A percentile compares a stretch with the other conserved stretches of the same genome.
These are phyloP conservation scores for Tagetes patula DNA, from an alignment of 129 eudicot species.

Conservation along the genomic window DNA sequence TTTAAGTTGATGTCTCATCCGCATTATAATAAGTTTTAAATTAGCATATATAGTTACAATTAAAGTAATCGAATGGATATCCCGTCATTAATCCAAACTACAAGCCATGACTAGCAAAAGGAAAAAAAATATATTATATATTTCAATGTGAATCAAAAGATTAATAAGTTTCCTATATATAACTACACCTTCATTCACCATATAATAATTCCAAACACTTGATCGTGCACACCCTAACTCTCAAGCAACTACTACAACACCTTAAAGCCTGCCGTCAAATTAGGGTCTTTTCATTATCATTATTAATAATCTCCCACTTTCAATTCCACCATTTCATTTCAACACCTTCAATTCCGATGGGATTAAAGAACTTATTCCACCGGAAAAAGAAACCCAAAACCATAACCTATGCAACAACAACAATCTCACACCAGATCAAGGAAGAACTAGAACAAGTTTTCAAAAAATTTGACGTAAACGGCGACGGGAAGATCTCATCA, in stretches of 20 bases:
- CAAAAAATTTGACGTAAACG: constrained; percentile 60
- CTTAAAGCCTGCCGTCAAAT: constrained; percentile 21
- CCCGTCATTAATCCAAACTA: no score
- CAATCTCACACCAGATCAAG: constrained; percentile 27
- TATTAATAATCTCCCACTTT: not conserved
- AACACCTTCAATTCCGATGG: constrained; percentile 30
- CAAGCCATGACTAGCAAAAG: no score
- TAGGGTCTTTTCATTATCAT: not conserved
- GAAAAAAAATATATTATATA: not conserved
- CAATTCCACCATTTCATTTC: constrained; percentile 1
- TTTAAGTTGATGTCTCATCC: no score
- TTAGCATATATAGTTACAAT: no score
- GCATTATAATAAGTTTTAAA: no score
- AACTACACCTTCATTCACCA: not conserved
- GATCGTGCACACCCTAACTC: constrained; percentile 12
- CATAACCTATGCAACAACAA: no score
- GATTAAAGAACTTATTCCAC: constrained; percentile 35
- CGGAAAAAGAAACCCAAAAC: constrained; percentile 34
- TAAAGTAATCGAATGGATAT: no score
- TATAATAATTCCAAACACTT: not conserved
- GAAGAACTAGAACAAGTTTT: constrained; percentile 54
- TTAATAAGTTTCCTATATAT: not conserved
- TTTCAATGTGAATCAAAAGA: not conserved
- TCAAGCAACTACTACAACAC: constrained; percentile 15
- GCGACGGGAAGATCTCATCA: constrained; percentile 71